Evolutionary conservation across 2,329 filamentous ascomycete genomes (phyloP), one percentile per base, ranked within the genome.

Genomic region (Claviceps sorghi): DNA sequence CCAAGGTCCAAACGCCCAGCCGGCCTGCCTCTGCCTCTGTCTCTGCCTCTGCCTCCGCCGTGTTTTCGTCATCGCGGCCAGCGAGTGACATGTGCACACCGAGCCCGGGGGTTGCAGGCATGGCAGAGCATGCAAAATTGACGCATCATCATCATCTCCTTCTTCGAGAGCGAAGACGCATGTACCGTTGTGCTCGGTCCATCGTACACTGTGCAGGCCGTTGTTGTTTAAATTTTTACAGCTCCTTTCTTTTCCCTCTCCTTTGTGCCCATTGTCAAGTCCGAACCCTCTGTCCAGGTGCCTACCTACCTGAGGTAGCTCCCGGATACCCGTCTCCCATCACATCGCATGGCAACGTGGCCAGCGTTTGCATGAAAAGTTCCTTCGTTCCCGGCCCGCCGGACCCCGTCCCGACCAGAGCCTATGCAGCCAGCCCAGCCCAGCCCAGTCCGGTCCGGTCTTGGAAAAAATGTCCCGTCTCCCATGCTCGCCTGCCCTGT

Each of bases 351-450:
- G 26, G 26, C 26, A 26, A 26, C 5, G 5, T 7, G 4, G 2
- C 3, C 6, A 8, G 5, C n/a, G 38, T n/a, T 19, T 41, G 19
- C 13, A 22, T 13, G 19, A 21, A 13, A 45, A 29, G 26, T 19
- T 17, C 26, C 34, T 52, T 43, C 38, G 13, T 45, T 47, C 26
- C 45, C 45, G 17, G n/a, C 45, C 19, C 34, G 30, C 45, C 50
- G 42, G 52, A 43, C 54, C 54, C 54, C 42, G 50, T 55, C 50
- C 40, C 52, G 54, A 52, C 43, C 52, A 46, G 46, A 49, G 52
- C 51, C 49, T 49, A 43, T 49, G 53, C 53, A 55, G 53, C 53
- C 51, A 41, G 21, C 43, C 7, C 51, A 49, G 51, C 21, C 30
- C 17, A 19, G 44, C 38, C 49, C 42, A 43, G n/a, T 44, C 34